phyloP scores from a whole-genome alignment of 2,329 filamentous ascomycete genomes.

The Sarocladiaceae sp. region DNA sequence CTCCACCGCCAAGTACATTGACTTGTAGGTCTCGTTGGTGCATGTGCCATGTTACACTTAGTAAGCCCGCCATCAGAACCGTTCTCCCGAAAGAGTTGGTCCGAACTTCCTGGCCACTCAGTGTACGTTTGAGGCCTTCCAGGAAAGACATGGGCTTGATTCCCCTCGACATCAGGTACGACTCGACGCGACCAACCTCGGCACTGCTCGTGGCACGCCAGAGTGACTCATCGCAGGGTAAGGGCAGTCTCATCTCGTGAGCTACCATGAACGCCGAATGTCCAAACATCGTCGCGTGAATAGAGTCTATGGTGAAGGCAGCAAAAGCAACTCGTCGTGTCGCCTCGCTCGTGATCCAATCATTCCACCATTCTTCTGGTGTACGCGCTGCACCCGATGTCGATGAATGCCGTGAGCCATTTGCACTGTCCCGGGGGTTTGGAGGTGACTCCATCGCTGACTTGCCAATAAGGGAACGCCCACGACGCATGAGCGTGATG shows the following conservation, averaged over 20 bases:
- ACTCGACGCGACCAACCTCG: slow-evolving; percentile 79
- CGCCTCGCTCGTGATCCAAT: slow-evolving; percentile 92
- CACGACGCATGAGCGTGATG: slow-evolving; percentile 88
- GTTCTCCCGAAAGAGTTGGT: slow-evolving; percentile 93
- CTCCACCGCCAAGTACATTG: slow-evolving; percentile 68
- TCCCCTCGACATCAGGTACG: slow-evolving; percentile 71
- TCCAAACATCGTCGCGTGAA: slow-evolving; percentile 96
- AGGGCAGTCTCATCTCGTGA: slow-evolving; percentile 83
- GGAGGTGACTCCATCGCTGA: slow-evolving; percentile 80
- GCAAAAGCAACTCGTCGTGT: slow-evolving; percentile 86
- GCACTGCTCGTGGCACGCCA: slow-evolving; percentile 87
- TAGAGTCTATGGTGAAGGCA: slow-evolving; percentile 91
- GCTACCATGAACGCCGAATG: slow-evolving; percentile 96
- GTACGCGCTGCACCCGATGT: slow-evolving; percentile 59
- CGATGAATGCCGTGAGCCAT: slow-evolving; percentile 54
- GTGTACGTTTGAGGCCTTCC: slow-evolving; percentile 81
- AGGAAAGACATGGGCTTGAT: slow-evolving; percentile 82
- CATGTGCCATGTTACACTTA: slow-evolving; percentile 97
- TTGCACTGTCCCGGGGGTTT: slow-evolving; percentile 54
- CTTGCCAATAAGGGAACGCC: slow-evolving; percentile 82
- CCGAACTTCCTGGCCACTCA: slow-evolving; percentile 77
- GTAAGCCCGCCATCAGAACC: slow-evolving; percentile 85
- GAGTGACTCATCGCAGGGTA: slow-evolving; percentile 87
- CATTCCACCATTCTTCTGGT: slow-evolving; percentile 87
- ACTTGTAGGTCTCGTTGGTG: slow-evolving; percentile 92